Evolutionary conservation across 768 basidiomycete genomes (phyloP).

Genomic region (Mycena chlorophos): DNA sequence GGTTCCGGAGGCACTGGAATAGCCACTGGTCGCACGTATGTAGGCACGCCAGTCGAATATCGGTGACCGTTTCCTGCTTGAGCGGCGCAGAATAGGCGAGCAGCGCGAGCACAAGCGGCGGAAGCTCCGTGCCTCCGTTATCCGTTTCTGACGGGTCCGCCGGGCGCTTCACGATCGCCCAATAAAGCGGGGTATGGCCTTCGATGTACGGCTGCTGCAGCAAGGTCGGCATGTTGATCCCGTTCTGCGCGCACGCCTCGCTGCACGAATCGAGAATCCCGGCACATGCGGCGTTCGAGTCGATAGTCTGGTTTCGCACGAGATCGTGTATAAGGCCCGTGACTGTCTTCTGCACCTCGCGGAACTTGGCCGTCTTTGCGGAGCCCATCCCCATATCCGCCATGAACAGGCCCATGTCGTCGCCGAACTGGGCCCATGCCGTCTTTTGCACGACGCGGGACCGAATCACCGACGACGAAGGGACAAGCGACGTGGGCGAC

Average conservation of each 20-base stretch:
- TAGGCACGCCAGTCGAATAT: constrained; percentile 50
- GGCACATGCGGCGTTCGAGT: constrained; percentile 15
- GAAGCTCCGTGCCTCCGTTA: constrained; percentile 13
- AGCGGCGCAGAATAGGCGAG: constrained; percentile 32
- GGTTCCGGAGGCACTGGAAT: constrained; percentile 39
- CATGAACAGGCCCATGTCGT: constrained; percentile 10
- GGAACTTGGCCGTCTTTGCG: constrained; percentile 31
- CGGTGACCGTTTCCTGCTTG: constrained; percentile 37
- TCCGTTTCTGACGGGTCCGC: constrained; percentile 6
- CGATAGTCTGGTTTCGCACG: constrained; percentile 25
- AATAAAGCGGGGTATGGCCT: constrained; percentile 50
- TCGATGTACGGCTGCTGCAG: constrained; percentile 51
- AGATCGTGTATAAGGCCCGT: constrained; percentile 42
- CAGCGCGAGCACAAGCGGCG: constrained; percentile 36
- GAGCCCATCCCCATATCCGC: constrained; percentile 6
- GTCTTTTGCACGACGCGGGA: constrained; percentile 9
- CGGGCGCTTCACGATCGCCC: constrained; percentile 50
- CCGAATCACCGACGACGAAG: neutral
- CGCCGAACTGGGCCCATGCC: constrained; percentile 9
- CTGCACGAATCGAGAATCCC: constrained; percentile 47
- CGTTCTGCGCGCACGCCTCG: constrained; percentile 41
- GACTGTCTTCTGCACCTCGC: constrained; percentile 33
- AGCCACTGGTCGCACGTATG: constrained; percentile 39
- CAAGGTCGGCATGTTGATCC: constrained; percentile 40
- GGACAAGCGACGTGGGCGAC: constrained; percentile 3